phyloP scores from a whole-genome alignment of 768 basidiomycete genomes.

The Artomyces pyxidatus region DNA sequence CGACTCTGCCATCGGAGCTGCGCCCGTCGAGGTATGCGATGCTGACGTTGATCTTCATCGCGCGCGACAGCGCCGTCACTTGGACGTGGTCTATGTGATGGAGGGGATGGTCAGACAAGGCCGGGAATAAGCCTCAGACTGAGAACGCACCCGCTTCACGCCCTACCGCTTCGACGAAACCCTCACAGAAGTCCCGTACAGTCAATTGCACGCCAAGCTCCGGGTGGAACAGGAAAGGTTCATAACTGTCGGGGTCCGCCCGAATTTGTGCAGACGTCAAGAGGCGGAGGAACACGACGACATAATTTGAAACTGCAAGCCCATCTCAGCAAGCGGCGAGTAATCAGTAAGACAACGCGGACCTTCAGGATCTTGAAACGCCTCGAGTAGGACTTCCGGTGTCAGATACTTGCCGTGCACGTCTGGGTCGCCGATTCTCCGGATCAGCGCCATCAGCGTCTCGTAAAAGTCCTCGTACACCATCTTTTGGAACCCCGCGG shows the following conservation, averaged over 20 bases:
- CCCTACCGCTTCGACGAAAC: constrained; percentile 68
- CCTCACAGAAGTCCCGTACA: constrained; percentile 62
- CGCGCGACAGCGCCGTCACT: constrained; percentile 67
- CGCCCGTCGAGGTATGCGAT: constrained; percentile 80
- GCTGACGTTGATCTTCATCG: constrained; percentile 56
- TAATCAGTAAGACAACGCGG: no score
- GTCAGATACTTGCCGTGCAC: constrained; percentile 29
- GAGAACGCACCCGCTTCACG: constrained; percentile 59
- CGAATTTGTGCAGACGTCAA: constrained; percentile 81
- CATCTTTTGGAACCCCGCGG: constrained; percentile 53
- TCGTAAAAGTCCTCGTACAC: constrained; percentile 75
- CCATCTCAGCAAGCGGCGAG: no score
- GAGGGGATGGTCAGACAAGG: neutral
- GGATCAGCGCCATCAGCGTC: constrained; percentile 45
- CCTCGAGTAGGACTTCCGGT: constrained; percentile 31
- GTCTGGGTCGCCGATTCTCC: constrained; percentile 32
- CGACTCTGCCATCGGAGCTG: constrained; percentile 38
- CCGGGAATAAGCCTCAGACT: neutral
- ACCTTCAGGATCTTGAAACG: constrained; percentile 51
- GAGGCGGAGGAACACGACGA: constrained; percentile 75
- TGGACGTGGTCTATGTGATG: constrained; percentile 64
- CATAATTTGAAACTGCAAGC: constrained; percentile 64
- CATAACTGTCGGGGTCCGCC: constrained; percentile 48
- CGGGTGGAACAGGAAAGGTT: constrained; percentile 70
- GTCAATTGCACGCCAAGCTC: constrained; percentile 53